These are phyloP conservation scores for Coleophoma eucalyptorum DNA, from an alignment of 2,329 filamentous ascomycete genomes.

Conservation along the genomic window DNA sequence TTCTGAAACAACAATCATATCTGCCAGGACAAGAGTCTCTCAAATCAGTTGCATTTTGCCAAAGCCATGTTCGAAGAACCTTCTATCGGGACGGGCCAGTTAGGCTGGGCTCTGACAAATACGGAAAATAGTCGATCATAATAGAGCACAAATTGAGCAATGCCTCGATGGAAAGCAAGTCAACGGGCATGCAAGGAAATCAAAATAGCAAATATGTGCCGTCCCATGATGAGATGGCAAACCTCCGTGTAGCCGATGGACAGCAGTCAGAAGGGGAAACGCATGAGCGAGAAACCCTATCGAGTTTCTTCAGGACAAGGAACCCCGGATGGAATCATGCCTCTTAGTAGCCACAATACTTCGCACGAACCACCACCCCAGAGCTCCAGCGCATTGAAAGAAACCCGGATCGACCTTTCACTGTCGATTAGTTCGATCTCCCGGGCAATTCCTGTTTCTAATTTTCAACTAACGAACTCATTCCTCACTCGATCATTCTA, in stretches of 20 bases:
- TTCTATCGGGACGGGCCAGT: too few relatives aligned
- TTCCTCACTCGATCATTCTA: not conserved
- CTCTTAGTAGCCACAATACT: not conserved
- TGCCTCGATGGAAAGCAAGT: not conserved
- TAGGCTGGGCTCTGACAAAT: too few relatives aligned
- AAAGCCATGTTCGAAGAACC: too few relatives aligned
- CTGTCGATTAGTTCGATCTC: not conserved
- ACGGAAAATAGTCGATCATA: too few relatives aligned
- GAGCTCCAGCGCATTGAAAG: not conserved
- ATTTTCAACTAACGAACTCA: not conserved
- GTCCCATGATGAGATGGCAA: conserved; percentile 1
- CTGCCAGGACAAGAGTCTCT: too few relatives aligned
- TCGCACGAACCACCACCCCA: conserved; percentile 1
- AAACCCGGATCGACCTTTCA: not conserved
- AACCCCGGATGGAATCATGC: not conserved
- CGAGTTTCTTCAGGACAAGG: conserved; percentile 1
- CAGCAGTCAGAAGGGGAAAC: not conserved
- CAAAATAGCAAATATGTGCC: not conserved
- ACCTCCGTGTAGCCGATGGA: not conserved
- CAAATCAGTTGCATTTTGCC: too few relatives aligned
- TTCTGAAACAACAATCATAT: too few relatives aligned
- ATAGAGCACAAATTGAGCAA: too few relatives aligned
- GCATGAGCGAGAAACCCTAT: not conserved
- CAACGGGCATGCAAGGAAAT: not conserved
- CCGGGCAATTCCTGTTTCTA: not conserved